Evolutionary conservation across 2,329 filamentous ascomycete species (phyloP).

Genomic region (Chrysoporthe deuterocubensis): DNA sequence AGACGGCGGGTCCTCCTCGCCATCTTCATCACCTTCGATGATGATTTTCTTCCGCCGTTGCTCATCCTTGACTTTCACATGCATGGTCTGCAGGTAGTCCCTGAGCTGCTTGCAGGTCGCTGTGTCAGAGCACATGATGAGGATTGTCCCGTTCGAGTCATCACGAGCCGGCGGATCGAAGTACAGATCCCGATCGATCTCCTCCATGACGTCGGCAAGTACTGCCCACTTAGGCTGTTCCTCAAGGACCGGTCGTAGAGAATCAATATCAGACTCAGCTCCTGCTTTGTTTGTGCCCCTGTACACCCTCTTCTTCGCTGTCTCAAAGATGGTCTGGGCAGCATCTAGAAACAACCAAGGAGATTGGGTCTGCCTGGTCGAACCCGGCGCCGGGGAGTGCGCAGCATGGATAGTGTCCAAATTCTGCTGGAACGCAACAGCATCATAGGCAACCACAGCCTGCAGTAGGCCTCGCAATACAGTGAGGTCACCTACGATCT

Average conservation of each 20-base stretch:
- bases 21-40: constrained; percentile 47
- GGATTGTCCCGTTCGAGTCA: constrained; percentile 86
- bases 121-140: constrained; percentile 94
- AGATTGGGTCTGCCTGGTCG: constrained; percentile 84
- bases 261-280: constrained; percentile 56
- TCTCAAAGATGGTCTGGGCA: constrained; percentile 91
- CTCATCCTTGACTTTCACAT: constrained; percentile 64
- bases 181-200: constrained; percentile 90
- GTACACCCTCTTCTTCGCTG: constrained; percentile 86
- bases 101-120: constrained; percentile 85
- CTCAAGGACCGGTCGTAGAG: constrained; percentile 81
- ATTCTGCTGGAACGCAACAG: constrained; percentile 89
- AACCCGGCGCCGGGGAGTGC: constrained; percentile 85
- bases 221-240: constrained; percentile 94
- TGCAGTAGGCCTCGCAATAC: constrained; percentile 83
- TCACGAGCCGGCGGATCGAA: constrained; percentile 77
- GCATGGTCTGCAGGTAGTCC: constrained; percentile 91
- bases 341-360: constrained; percentile 97
- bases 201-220: constrained; percentile 85
- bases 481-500: constrained; percentile 88
- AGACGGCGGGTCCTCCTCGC: constrained; percentile 67
- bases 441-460: constrained; percentile 81
- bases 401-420: constrained; percentile 92
- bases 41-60: constrained; percentile 40
- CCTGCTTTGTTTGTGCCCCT: constrained; percentile 65